phyloP scores from a whole-genome alignment of 306 rosid species.

The Canavalia gladiata region DNA sequence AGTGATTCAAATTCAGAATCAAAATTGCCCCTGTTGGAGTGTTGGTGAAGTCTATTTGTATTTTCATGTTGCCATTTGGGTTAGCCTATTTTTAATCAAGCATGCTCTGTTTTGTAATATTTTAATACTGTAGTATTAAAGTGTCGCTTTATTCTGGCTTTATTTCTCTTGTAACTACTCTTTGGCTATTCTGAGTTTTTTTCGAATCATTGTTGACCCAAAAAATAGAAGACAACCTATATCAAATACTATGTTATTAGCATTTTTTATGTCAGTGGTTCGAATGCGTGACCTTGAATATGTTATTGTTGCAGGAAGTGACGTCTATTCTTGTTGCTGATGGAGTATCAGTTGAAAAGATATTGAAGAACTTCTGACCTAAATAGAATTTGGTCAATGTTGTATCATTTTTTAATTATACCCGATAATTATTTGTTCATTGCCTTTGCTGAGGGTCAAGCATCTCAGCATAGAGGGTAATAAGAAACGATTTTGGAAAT shows the following conservation, averaged over 20 bases:
- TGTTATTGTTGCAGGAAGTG: slow-evolving; percentile 75
- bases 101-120: no score
- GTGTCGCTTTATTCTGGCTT: no score
- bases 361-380: slow-evolving; percentile 85
- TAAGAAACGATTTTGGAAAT: slow-evolving; percentile 56
- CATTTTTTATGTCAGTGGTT: slow-evolving; percentile 11
- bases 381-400: slow-evolving; percentile 49
- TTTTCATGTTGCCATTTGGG: no score
- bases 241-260: not conserved
- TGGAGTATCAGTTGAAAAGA: slow-evolving; percentile 86
- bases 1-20: no score
- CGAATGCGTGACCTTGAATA: slow-evolving; percentile 9
- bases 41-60: no score
- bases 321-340: slow-evolving; percentile 85
- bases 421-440: slow-evolving; percentile 52
- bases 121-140: no score
- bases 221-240: not conserved
- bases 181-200: no score
- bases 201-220: no score
- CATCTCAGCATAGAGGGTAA: slow-evolving; percentile 63
- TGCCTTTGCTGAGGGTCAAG: slow-evolving; percentile 58
- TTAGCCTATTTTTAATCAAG: no score
- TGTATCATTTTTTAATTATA: slow-evolving; percentile 59
- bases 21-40: no score
- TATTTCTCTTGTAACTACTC: no score